These are phyloP conservation scores for Wickerhamomyces pijperi DNA, from an alignment of 805 yeast species.

Conservation along the genomic window DNA sequence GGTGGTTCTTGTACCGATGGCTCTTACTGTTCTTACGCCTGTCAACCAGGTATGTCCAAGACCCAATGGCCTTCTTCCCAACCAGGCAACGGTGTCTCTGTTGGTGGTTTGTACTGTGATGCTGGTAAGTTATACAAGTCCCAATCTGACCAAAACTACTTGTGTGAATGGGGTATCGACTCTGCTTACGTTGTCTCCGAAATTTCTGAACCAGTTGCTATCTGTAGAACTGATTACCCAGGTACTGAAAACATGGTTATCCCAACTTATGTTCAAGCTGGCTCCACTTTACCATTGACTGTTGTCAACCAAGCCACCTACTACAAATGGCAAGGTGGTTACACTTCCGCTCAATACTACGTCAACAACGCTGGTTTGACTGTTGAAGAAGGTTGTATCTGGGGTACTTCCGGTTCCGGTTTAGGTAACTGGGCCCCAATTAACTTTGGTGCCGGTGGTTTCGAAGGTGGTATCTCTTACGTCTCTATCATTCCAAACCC, in stretches of 20 bases:
- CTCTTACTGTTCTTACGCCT: constrained; percentile 91
- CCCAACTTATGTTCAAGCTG: constrained; percentile 75
- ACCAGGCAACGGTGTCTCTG: constrained; percentile 79
- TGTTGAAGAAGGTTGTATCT: constrained; percentile 81
- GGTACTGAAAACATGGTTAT: constrained; percentile 98
- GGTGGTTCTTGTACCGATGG: constrained; percentile 71
- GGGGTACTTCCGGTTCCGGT: constrained; percentile 76
- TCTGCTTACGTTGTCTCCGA: constrained; percentile 61
- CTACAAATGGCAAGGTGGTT: constrained; percentile 71
- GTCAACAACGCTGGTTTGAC: constrained; percentile 95
- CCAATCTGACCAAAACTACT: constrained; percentile 48
- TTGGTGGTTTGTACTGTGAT: constrained; percentile 86
- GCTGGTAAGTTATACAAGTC: constrained; percentile 75
- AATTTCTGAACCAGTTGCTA: constrained; percentile 57
- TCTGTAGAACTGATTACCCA: constrained; percentile 98
- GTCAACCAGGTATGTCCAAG: constrained; percentile 97
- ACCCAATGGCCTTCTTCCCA: constrained; percentile 92
- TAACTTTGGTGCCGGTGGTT: constrained; percentile 80
- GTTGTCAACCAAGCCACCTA: constrained; percentile 72
- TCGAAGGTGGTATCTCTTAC: constrained; percentile 55
- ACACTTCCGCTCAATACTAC: constrained; percentile 92
- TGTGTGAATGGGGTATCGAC: constrained; percentile 81
- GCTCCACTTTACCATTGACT: constrained; percentile 53
- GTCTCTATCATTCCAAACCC: constrained; percentile 92
- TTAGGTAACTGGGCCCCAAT: constrained; percentile 98